Base-by-base conservation (phyloP, 2,329 filamentous ascomycete species). In the Drechslerella dactyloides region DNA sequence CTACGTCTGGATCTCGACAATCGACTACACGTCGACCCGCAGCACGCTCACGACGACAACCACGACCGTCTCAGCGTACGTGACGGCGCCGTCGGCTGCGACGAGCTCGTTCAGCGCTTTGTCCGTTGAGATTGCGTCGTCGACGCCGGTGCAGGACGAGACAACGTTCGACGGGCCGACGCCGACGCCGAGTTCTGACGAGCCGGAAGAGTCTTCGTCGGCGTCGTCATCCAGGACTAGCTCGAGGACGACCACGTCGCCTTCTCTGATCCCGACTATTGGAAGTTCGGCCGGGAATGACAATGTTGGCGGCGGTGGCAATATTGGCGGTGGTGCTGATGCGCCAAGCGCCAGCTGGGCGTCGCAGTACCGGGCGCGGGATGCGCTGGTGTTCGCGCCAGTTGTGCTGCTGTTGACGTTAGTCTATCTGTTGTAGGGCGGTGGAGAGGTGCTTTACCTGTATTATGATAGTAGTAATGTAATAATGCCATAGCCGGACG, bases 21-120 rank as follows among this genome's bases (percentile, higher is more conserved):
- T 27, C 55, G 68, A 72, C 23, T 52, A 56, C 5, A 72, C 68
- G 24, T 65, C 60, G n/a, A 72, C 68, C 7, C 1, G 56, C n/a
- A 72, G 60, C 50, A 65, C 68, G 24, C 30, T 30, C n/a, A 60
- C 55, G 1, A n/a, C 55, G 0, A 60, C 60, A 5, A 60, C 60
- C 4, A 72, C 68, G 8, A 40, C 42, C 21, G 55, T 72, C 2
- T 72, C 68, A 4, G 68, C 51, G 7, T 65, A 61, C 37, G 68
- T 57, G 10, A 72, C 55, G 68, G 7, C 13, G 46, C 33, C 1
- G 21, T 11, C 1, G 60, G 8, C n/a, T 1, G 68, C 68, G 2
- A 54, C 56, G 1, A 72, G 68, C 19, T 64, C 60, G 2, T 70
- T 72, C 37, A 19, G 33, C 4, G 44, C 55, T 46, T 21, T 65